Evolutionary conservation across 345 rosid species (phyloP), one percentile per base, ranked within the genome.

Genomic region (Heritiera littoralis): DNA sequence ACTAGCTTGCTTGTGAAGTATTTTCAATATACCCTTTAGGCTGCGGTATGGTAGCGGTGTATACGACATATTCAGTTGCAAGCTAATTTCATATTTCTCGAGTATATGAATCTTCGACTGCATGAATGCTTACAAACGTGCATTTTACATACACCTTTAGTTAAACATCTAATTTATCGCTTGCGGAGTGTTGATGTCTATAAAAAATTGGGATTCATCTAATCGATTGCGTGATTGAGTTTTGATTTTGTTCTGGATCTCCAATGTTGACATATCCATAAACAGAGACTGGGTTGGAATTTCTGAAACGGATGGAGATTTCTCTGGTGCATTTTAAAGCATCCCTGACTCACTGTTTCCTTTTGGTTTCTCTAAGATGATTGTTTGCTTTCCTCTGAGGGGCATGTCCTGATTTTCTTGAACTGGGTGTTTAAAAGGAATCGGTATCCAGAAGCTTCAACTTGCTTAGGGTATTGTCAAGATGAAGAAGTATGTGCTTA

Each of bases 371-470:
- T 63, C 41, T 12, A 32, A 11, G 66, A 63, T 30, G 3, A 30
- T 11, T 2, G 4, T 63, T 63, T 11, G 4, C 18, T 18, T 63
- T 63, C 41, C 65, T 3, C 38, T 15, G 20, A 49, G 3, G 6
- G n/a, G 9, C 41, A 49, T n/a, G 45, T 89, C 95, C 97, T 2
- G 13, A 3, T 1, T 12, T 49, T 49, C 28, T 1, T 2, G 15
- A 13, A 49, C 15, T 49, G 14, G 14, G 54, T 51, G 18, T 14
- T 51, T 13, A 51, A 13, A 13, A 51, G 13, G 55, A 51, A 51
- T 12, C 15, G 38, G 48, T 45, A 23, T 23, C 28, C 28, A 23
- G 28, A 23, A 23, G 28, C 28, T 45, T 40, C 43, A 40, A 40
- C 43, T 40, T 40, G 43, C 3, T 40, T 40, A 40, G 43, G 43